Evolutionary conservation across 768 basidiomycete species (phyloP), one percentile per base, ranked within the genome.

Genomic region (Antrodiella citrinella): DNA sequence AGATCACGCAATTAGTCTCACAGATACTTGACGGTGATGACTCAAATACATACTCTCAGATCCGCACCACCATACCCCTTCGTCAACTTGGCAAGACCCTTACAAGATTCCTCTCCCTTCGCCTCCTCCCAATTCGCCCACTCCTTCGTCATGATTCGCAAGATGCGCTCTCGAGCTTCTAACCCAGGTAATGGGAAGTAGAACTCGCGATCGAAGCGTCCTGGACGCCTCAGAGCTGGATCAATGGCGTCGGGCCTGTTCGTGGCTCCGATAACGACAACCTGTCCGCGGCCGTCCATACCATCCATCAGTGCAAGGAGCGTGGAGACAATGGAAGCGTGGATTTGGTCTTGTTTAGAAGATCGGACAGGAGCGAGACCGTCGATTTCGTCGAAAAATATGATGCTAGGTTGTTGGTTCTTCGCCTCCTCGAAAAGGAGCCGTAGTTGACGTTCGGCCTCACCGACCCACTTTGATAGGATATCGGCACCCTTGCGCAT

Each of bases 401-500:
- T 98, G 67, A 98, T 98, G 56, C 85, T 88, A 0, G 96, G 95
- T 60, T 97, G 95, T 47, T 81, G 86, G 47, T 84, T 82, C 45
- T 83, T 79, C 1, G 96, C 96, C 71, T 98, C 95, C 56, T 98
- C 95, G 64, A 99, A 99, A 12, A 98, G 74, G 38, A 97, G 76
- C 1, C 96, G 82, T 2, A 99, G 76, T 64, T 97, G 95, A 1
- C 96, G 82, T 63, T 98, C 96, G 4, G 96, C 95, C 69, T 99
- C 96, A 47, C 96, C 96, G 11, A 99, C 96, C 95, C 95, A 99
- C 71, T 99, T 99, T 4, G 92, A 94, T 23, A 98, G 75, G 57
- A 89, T 91, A 67, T 99, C 96, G 26, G 96, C 96, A 18, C 96
- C 96, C 69, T 99, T 99, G 45, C 96, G 86, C 96, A 99, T 98